phyloP scores from a whole-genome alignment of 2,329 filamentous ascomycete genomes.

The Chaetomium strumarium region DNA sequence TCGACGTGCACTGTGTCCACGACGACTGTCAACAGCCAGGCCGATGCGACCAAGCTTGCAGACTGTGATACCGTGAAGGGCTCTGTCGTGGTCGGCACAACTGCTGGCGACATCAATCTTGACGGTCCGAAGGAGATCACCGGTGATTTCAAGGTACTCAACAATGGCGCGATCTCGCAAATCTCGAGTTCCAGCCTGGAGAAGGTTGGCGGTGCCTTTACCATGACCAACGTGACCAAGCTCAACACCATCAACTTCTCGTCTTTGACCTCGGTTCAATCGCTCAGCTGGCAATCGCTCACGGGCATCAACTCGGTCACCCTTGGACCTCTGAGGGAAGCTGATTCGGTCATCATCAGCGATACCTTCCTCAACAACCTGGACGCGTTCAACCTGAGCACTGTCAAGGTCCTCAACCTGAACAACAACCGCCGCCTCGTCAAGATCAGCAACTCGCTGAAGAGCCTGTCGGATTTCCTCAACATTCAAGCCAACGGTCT shows the following conservation, averaged over 20 bases:
- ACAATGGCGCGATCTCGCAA: slow-evolving; percentile 56
- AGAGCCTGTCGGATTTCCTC: slow-evolving; percentile 65
- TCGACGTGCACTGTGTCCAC: slow-evolving; percentile 29
- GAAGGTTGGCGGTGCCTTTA: slow-evolving; percentile 64
- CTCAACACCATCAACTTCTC: slow-evolving; percentile 64
- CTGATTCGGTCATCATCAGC: slow-evolving; percentile 64
- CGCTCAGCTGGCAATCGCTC: slow-evolving; percentile 67
- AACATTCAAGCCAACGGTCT: slow-evolving; percentile 76
- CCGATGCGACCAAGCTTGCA: slow-evolving; percentile 54
- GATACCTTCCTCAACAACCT: slow-evolving; percentile 81
- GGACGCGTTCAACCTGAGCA: slow-evolving; percentile 71
- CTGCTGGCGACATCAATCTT: slow-evolving; percentile 55
- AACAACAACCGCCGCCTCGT: slow-evolving; percentile 84
- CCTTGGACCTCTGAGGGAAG: slow-evolving; percentile 54
- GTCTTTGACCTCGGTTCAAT: slow-evolving; percentile 56
- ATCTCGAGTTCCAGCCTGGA: slow-evolving; percentile 57
- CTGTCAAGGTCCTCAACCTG: slow-evolving; percentile 69
- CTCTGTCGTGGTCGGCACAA: slow-evolving; percentile 57
- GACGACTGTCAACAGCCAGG: slow-evolving; percentile 56
- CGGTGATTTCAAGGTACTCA: slow-evolving; percentile 52
- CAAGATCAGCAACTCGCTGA: slow-evolving; percentile 69
- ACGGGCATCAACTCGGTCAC: slow-evolving; percentile 49
- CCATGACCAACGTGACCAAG: slow-evolving; percentile 60
- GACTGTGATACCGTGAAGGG: slow-evolving; percentile 65
- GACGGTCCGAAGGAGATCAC: slow-evolving; percentile 52